phyloP scores from a whole-genome alignment of 2,329 filamentous ascomycete species.

The Colletotrichum sp. region DNA sequence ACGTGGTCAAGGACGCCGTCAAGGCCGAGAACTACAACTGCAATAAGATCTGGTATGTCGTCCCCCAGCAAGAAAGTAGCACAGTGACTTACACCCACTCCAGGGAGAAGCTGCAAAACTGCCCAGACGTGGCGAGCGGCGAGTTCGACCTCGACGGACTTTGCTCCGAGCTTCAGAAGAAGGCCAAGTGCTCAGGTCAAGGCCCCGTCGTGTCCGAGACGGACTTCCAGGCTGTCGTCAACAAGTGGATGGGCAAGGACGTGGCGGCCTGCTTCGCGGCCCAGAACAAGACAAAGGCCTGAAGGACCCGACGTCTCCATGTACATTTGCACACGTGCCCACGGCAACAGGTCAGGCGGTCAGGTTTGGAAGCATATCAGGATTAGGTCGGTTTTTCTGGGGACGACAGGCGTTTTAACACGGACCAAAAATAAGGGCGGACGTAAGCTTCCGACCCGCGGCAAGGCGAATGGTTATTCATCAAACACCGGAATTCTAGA shows the following conservation, averaged over 20 bases:
- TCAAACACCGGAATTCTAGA: slow-evolving; percentile 1
- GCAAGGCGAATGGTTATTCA: slow-evolving; percentile 20
- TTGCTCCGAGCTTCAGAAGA: slow-evolving; percentile 91
- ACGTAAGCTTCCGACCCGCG: not conserved
- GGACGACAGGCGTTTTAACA: slow-evolving; percentile 18
- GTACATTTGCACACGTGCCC: slow-evolving; percentile 13
- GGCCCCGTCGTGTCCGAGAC: slow-evolving; percentile 89
- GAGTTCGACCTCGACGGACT: slow-evolving; percentile 94
- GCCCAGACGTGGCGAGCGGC: slow-evolving; percentile 85
- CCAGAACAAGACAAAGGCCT: slow-evolving; percentile 31
- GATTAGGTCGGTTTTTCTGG: not conserved
- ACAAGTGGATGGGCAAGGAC: slow-evolving; percentile 62
- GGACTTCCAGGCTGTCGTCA: slow-evolving; percentile 84
- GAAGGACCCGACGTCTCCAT: not conserved
- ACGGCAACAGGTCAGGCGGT: not conserved
- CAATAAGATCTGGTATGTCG: slow-evolving; percentile 87
- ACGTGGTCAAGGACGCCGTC: slow-evolving; percentile 46
- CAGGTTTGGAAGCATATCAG: slow-evolving; percentile 11
- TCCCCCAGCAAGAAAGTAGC: not conserved
- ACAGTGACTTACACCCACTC: slow-evolving; percentile 42
- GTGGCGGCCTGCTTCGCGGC: slow-evolving; percentile 35
- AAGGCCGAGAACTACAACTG: slow-evolving; percentile 72
- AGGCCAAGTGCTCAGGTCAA: slow-evolving; percentile 91
- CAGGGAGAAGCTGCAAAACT: slow-evolving; percentile 90
- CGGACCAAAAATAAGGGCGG: slow-evolving; percentile 19